phyloP scores from a whole-genome alignment of 2,329 filamentous ascomycete species.

The Claviceps spartinae region DNA sequence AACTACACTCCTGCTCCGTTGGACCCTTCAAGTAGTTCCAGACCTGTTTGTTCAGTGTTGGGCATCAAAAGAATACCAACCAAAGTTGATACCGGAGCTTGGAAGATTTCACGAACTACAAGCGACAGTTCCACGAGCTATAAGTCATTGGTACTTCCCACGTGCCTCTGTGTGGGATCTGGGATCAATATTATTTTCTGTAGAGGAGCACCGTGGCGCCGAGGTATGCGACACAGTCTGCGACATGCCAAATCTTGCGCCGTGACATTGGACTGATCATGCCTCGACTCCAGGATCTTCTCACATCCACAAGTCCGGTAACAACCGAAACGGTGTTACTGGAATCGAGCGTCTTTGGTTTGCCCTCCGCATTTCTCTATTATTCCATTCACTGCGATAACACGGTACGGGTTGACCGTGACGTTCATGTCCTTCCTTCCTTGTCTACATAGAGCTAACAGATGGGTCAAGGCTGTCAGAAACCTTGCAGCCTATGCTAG shows the following conservation, averaged over 20 bases:
- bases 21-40: not conserved
- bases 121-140: not conserved
- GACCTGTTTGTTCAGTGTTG: not conserved
- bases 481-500: conserved; percentile 6
- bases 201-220: conserved; percentile 8
- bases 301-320: conserved; percentile 7
- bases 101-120: not conserved
- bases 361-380: not conserved
- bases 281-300: not conserved
- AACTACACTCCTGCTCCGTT: not conserved
- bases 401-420: conserved; percentile 7
- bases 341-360: conserved; percentile 5
- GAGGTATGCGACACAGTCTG: conserved; percentile 4
- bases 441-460: conserved; percentile 8
- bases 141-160: conserved; percentile 4
- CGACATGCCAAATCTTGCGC: not conserved
- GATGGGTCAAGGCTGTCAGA: conserved; percentile 9
- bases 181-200: not conserved
- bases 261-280: conserved; percentile 2
- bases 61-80: not conserved
- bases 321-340: conserved; percentile 3
- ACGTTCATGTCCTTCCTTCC: conserved; percentile 13
- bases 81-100: conserved; percentile 2
- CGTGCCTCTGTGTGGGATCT: not conserved
- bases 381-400: not conserved